A percentile compares a stretch with the other conserved stretches of the same genome.
Evolutionary conservation across 768 basidiomycete species (phyloP).

Genomic region (Hemileccinum rubropunctum): DNA sequence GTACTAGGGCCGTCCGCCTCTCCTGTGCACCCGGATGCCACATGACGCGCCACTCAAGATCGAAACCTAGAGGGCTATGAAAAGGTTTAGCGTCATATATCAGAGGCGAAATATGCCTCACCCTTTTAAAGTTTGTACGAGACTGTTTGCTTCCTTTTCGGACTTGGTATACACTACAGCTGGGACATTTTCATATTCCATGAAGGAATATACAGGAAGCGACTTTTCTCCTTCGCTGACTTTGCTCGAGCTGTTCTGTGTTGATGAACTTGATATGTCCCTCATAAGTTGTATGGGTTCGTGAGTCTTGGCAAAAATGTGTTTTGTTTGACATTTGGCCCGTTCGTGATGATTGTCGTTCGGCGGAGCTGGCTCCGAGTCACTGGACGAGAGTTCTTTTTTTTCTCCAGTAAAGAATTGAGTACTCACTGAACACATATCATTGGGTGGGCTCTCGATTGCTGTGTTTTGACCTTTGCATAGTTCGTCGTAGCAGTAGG

Average conservation of each 20-base stretch:
- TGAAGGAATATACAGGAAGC: constrained; percentile 38
- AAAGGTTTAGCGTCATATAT: not conserved
- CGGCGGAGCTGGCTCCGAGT: not conserved
- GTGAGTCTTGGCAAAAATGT: not conserved
- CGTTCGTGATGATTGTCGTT: not conserved
- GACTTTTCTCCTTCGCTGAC: constrained; percentile 1
- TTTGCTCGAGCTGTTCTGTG: constrained; percentile 1
- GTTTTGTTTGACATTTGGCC: not conserved
- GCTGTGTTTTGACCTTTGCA: not conserved
- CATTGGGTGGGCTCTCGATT: not conserved
- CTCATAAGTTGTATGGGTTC: not conserved
- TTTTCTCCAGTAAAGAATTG: not conserved
- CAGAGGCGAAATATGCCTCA: constrained; percentile 13
- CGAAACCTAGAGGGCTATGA: constrained; percentile 46
- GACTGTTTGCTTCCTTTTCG: constrained; percentile 42
- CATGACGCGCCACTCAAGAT: constrained; percentile 48
- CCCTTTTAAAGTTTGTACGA: constrained; percentile 38
- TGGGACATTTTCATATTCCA: constrained; percentile 29
- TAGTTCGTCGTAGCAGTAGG: not conserved
- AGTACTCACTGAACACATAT: constrained; percentile 11
- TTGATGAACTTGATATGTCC: constrained; percentile 1
- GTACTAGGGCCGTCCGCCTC: constrained; percentile 43
- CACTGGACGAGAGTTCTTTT: constrained; percentile 1
- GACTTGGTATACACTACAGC: constrained; percentile 38
- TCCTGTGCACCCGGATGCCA: constrained; percentile 31